phyloP scores from a whole-genome alignment of 2,329 filamentous ascomycete genomes.

The Cladosporium colombiae region DNA sequence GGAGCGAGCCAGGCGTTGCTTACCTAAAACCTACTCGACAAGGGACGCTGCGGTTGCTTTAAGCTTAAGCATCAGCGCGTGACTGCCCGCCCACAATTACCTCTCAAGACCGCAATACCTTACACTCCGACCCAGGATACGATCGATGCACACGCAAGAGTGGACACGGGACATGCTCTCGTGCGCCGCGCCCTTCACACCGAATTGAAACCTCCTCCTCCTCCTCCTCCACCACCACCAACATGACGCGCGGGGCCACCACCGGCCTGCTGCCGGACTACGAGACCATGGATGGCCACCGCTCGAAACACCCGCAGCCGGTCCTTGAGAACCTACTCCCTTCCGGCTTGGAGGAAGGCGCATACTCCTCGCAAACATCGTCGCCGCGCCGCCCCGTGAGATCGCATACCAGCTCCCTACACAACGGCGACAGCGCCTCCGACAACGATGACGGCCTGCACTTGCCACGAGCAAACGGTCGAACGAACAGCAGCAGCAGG shows the following conservation, averaged over 20 bases:
- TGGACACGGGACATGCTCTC: slow-evolving; percentile 19
- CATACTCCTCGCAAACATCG: slow-evolving; percentile 23
- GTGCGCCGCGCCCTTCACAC: slow-evolving; percentile 15
- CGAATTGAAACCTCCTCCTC: slow-evolving; percentile 7
- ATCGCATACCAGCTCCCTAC: slow-evolving; percentile 20
- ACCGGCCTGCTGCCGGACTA: slow-evolving; percentile 27
- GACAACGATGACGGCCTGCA: slow-evolving; percentile 39
- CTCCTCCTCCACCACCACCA: slow-evolving; percentile 11
- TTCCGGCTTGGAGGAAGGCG: slow-evolving; percentile 22
- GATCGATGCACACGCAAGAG: slow-evolving; percentile 19
- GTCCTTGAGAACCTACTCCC: slow-evolving; percentile 24
- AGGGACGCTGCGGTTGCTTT: slow-evolving; percentile 1
- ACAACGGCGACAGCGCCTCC: slow-evolving; percentile 36
- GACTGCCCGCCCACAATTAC: slow-evolving; percentile 5
- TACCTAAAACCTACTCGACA: background rate
- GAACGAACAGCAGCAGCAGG: slow-evolving; percentile 1
- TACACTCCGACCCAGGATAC: background rate
- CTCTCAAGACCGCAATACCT: background rate
- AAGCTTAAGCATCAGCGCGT: slow-evolving; percentile 7
- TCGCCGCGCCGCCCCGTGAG: slow-evolving; percentile 23
- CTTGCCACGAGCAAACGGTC: slow-evolving; percentile 38
- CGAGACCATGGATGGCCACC: slow-evolving; percentile 27
- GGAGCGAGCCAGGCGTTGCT: background rate
- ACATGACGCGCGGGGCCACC: slow-evolving; percentile 30
- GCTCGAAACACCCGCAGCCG: slow-evolving; percentile 33